Percentiles rank a stretch among this genome's conserved stretches.
Evolutionary conservation across 371 early-diverging fungal genomes (phyloP).

Genomic region (Actinomortierella wolfii): DNA sequence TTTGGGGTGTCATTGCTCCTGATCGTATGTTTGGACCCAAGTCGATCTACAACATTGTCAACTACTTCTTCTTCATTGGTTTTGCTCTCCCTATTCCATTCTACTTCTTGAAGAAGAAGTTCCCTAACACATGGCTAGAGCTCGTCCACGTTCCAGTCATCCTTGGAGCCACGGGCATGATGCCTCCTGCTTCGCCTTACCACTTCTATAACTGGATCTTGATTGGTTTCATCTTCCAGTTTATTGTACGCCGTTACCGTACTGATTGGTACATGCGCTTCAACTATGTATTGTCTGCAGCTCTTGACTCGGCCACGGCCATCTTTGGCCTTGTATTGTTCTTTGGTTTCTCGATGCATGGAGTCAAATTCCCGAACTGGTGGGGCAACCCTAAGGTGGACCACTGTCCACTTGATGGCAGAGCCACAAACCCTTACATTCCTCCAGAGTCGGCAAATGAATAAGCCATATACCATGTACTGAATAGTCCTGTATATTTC

Average conservation of each 20-base stretch:
- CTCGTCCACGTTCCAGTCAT: slow-evolving; percentile 70
- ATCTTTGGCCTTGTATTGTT: slow-evolving; percentile 55
- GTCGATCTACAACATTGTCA: slow-evolving; percentile 58
- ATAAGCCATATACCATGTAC: no score
- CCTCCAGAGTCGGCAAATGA: no score
- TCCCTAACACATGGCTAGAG: slow-evolving; percentile 55
- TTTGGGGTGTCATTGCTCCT: slow-evolving; percentile 76
- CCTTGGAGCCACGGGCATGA: slow-evolving; percentile 66
- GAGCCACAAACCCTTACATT: no score
- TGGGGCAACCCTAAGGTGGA: slow-evolving; percentile 24
- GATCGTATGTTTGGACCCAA: slow-evolving; percentile 64
- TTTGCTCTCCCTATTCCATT: slow-evolving; percentile 56
- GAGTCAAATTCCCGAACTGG: slow-evolving; percentile 17
- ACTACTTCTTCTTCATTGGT: slow-evolving; percentile 60
- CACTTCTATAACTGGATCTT: slow-evolving; percentile 25
- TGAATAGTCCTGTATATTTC: no score
- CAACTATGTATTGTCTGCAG: slow-evolving; percentile 76
- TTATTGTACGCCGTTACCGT: slow-evolving; percentile 57
- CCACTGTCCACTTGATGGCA: slow-evolving; percentile 23
- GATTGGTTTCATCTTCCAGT: slow-evolving; percentile 61
- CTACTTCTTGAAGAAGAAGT: slow-evolving; percentile 40
- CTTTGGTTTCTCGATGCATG: slow-evolving; percentile 48
- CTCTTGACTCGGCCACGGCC: slow-evolving; percentile 70
- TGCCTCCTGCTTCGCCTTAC: slow-evolving; percentile 60
- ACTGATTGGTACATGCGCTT: slow-evolving; percentile 72